These are phyloP conservation scores for Pseudocercospora macadamiae DNA, from an alignment of 2,329 filamentous ascomycete species.

Conservation along the genomic window DNA sequence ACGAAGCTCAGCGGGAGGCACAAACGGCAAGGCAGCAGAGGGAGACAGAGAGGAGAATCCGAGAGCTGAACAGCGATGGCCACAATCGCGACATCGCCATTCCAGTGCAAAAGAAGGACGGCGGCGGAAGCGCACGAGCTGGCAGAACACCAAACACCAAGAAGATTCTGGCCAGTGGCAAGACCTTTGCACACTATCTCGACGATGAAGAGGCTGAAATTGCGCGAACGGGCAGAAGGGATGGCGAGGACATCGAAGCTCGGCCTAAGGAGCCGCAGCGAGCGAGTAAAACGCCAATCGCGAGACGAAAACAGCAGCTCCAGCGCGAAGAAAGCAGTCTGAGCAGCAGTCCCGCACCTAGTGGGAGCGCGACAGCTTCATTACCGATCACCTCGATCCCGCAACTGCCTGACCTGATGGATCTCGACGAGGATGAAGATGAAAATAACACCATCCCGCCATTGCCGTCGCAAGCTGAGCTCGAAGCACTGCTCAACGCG, in stretches of 20 bases:
- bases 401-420: constrained; percentile 43
- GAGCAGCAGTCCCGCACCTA: constrained; percentile 33
- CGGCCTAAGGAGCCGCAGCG: constrained; percentile 27
- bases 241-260: constrained; percentile 31
- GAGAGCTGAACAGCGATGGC: constrained; percentile 78
- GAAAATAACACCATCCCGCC: constrained; percentile 25
- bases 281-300: constrained; percentile 41
- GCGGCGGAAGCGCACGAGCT: constrained; percentile 42
- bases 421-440: constrained; percentile 51
- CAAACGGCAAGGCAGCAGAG: constrained; percentile 80
- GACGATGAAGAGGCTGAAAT: constrained; percentile 73
- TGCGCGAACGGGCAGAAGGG: constrained; percentile 38
- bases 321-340: constrained; percentile 31
- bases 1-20: constrained; percentile 55
- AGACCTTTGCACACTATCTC: constrained; percentile 81
- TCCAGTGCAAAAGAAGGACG: constrained; percentile 60
- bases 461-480: constrained; percentile 49
- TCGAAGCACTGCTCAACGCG: constrained; percentile 64
- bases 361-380: constrained; percentile 10
- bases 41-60: constrained; percentile 78
- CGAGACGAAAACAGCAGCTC: constrained; percentile 32
- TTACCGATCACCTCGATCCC: constrained; percentile 18
- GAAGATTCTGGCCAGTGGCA: constrained; percentile 77
- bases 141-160: constrained; percentile 72
- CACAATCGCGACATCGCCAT: constrained; percentile 58